Evolutionary conservation across 805 yeast genomes (phyloP), one percentile per base, ranked within the genome.

Genomic region (Pichia cabralensis): DNA sequence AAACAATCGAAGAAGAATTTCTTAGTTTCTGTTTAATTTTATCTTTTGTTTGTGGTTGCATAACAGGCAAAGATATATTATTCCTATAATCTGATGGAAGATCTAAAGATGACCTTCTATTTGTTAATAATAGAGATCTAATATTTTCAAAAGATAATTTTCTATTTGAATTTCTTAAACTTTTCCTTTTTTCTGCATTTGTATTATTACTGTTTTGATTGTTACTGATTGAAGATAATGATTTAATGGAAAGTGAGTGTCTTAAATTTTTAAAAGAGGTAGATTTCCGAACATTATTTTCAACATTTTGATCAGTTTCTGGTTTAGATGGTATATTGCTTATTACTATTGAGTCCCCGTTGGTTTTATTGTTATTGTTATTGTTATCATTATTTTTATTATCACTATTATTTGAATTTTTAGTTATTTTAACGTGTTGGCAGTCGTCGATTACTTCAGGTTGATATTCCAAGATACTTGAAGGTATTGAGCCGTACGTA

Each of bases 61-160:
- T 76, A 4, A 69, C 62, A 1, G 83, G 84, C 36, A 72, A 53
- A 4, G 82, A 75, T 12, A 76, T 76, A 56, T 60, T 61, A 7
- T 58, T 47, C 37, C 60, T 39, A 25, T 38, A 41, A 13, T 38
- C 35, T 16, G 27, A 26, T 20, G 31, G 20, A 41, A 26, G 46
- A 35, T 16, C 57, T 39, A 35, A 54, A 30, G 30, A 20, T 31
- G 38, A 30, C 26, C 26, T 26, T 34, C 37, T 38, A 16, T 22
- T 34, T 11, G 10, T 27, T 15, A 21, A 14, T 3, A 38, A 10
- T 3, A 38, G 34, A 5, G 41, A 34, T 16, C 38, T 30, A 6
- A 38, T 12, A 50, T 55, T 44, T 47, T 58, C 56, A 52, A 52
- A 40, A 41, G 52, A 43, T 32, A 41, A 34, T 37, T 33, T 33